Evolutionary conservation across 2,329 filamentous ascomycete genomes (phyloP).

Genomic region (Chaetomium sp.): DNA sequence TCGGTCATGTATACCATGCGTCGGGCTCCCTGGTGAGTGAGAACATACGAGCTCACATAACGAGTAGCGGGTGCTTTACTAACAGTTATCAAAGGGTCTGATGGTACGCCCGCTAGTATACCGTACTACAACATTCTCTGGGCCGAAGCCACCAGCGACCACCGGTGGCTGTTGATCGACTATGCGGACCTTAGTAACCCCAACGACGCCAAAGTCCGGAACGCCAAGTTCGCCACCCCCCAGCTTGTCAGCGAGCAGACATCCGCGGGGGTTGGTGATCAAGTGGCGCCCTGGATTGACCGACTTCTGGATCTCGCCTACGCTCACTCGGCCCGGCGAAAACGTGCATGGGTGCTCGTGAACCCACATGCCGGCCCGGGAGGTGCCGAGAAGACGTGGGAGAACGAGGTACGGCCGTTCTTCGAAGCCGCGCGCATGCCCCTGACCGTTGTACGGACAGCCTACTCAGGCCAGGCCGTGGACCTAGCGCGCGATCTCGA

Average conservation of each 20-base stretch:
- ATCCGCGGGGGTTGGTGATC: conserved; percentile 2
- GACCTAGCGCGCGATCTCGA: conserved; percentile 72
- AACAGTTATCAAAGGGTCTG: conserved; percentile 6
- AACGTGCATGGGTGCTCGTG: conserved; percentile 79
- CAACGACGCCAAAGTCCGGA: conserved; percentile 15
- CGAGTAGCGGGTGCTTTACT: neutral
- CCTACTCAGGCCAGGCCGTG: conserved; percentile 67
- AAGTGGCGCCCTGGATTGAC: conserved; percentile 47
- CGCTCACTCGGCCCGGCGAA: conserved; percentile 52
- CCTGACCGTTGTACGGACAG: conserved; percentile 67
- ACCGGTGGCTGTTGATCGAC: conserved; percentile 18
- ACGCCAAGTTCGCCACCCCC: conserved; percentile 17
- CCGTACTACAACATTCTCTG: conserved; percentile 81
- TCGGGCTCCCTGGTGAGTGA: conserved; percentile 13
- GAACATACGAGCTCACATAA: neutral
- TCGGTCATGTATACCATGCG: conserved; percentile 16
- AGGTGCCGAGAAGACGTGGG: conserved; percentile 64
- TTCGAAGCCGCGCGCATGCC: conserved; percentile 74
- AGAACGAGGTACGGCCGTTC: conserved; percentile 69
- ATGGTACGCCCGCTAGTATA: conserved; percentile 38
- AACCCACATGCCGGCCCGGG: conserved; percentile 90
- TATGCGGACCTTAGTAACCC: conserved; percentile 16
- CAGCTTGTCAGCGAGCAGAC: conserved; percentile 6
- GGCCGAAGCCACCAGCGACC: conserved; percentile 39
- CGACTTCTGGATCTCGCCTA: conserved; percentile 66